Evolutionary conservation across 345 rosid genomes (phyloP).

Genomic region (Syzygium aqueum): DNA sequence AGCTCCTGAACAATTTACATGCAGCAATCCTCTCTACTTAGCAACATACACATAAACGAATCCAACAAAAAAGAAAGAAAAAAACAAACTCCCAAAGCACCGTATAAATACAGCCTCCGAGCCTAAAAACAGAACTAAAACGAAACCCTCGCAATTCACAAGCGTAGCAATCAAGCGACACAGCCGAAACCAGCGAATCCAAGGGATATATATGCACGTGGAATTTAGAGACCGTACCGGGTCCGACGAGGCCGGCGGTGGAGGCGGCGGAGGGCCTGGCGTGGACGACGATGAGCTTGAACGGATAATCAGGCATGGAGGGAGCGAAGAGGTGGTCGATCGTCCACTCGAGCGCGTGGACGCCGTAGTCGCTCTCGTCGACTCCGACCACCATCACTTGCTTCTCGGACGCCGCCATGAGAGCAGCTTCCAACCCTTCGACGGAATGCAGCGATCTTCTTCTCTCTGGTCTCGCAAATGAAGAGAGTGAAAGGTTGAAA

Average conservation of each 20-base stretch:
- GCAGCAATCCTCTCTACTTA: neutral
- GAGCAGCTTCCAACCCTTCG: too few species aligned
- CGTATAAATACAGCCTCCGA: neutral
- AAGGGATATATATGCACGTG: neutral
- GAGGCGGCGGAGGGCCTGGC: constrained; percentile 31
- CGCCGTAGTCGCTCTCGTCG: constrained; percentile 42
- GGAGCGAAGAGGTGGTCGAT: constrained; percentile 43
- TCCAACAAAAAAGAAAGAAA: neutral
- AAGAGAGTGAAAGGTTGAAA: too few species aligned
- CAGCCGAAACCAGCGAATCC: neutral
- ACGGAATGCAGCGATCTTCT: too few species aligned
- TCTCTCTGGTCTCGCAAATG: too few species aligned
- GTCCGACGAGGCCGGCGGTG: constrained; percentile 25
- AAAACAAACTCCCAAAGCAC: neutral
- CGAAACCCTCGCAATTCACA: neutral
- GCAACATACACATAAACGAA: neutral
- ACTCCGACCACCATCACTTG: constrained; percentile 36
- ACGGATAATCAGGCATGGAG: constrained; percentile 15
- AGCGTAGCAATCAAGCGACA: neutral
- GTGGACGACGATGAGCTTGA: constrained; percentile 40
- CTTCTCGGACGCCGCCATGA: constrained; percentile 6
- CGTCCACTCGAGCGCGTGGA: constrained; percentile 44
- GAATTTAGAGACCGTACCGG: constrained; percentile 9
- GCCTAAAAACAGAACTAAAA: neutral
- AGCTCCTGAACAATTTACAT: constrained; percentile 29